Evolutionary conservation across 2,329 filamentous ascomycete species (phyloP).

Genomic region (Sclerotiophoma versabilis): DNA sequence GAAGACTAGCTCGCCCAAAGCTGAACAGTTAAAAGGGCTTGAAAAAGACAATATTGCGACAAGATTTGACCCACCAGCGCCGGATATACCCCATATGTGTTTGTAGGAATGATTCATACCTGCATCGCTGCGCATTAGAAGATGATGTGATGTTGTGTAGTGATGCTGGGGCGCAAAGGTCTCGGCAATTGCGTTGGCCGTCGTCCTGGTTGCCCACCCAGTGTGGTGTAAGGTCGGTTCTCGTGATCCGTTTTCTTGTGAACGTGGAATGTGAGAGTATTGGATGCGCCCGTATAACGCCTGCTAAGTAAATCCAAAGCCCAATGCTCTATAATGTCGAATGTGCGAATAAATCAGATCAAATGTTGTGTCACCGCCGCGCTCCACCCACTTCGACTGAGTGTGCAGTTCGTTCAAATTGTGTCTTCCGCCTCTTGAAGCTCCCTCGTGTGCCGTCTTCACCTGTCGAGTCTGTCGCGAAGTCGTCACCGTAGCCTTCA

Average conservation of each 20-base stretch:
- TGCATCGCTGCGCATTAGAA: conserved; percentile 20
- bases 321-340: conserved; percentile 16
- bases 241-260: conserved; percentile 12
- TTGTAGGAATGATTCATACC: conserved; percentile 21
- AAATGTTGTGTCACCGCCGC: conserved; percentile 36
- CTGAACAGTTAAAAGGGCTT: neutral
- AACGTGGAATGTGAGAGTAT: conserved; percentile 4
- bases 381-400: conserved; percentile 46
- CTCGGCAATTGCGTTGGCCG: neutral
- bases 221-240: conserved; percentile 7
- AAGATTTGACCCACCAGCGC: conserved; percentile 5
- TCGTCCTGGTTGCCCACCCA: conserved; percentile 4
- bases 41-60: conserved; percentile 7
- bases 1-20: conserved; percentile 1
- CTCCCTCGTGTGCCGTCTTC: conserved; percentile 62
- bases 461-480: conserved; percentile 71
- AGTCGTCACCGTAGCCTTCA: conserved; percentile 75
- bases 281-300: conserved; percentile 11
- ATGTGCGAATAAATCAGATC: conserved; percentile 11
- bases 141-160: conserved; percentile 1
- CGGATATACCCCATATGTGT: conserved; percentile 16
- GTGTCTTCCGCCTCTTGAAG: conserved; percentile 46
- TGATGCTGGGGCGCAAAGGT: neutral
- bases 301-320: conserved; percentile 13
- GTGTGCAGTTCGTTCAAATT: conserved; percentile 45